Conservation (phyloP, 768 basidiomycete species). For the Boletales sp. region DNA sequence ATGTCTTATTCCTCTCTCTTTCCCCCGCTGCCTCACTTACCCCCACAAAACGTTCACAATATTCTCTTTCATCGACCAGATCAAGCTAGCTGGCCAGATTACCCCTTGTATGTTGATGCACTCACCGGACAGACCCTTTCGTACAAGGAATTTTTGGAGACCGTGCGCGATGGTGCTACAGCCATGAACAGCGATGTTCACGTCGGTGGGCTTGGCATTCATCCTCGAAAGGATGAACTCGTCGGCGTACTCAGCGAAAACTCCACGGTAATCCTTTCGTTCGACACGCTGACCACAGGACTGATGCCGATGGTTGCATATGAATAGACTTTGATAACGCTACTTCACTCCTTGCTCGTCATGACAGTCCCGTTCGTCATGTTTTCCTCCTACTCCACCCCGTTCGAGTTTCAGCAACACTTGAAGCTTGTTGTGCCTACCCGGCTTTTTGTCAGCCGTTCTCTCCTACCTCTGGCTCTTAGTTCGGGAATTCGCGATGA, state of each 20-base stretch:
- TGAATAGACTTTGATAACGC: no score
- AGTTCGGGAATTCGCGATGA: conserved; percentile 36
- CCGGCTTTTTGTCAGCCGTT: conserved; percentile 50
- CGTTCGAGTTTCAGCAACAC: conserved; percentile 51
- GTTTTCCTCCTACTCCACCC: conserved; percentile 53
- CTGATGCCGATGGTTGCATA: no score
- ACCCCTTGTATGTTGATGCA: conserved; percentile 53
- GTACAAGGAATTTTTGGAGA: conserved; percentile 47
- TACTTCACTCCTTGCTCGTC: conserved; percentile 6
- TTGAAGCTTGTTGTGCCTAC: conserved; percentile 48
- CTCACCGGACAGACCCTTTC: conserved; percentile 44
- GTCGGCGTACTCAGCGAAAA: conserved; percentile 72
- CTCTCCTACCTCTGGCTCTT: conserved; percentile 40
- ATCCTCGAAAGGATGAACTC: conserved; percentile 46
- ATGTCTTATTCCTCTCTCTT: conserved; percentile 53
- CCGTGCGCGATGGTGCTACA: conserved; percentile 53
- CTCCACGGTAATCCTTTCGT: conserved; percentile 43
- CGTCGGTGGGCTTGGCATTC: conserved; percentile 56
- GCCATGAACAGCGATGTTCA: conserved; percentile 45
- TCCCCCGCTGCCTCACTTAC: conserved; percentile 47
- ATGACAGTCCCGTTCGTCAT: conserved; percentile 51
- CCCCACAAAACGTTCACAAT: conserved; percentile 53
- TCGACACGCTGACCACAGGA: no score
- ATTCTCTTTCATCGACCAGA: conserved; percentile 53
- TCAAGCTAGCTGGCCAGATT: conserved; percentile 54